A percentile compares a stretch with the other conserved stretches of the same genome.
phyloP scores from a whole-genome alignment of 768 basidiomycete genomes.

The Calvatia gigantea region DNA sequence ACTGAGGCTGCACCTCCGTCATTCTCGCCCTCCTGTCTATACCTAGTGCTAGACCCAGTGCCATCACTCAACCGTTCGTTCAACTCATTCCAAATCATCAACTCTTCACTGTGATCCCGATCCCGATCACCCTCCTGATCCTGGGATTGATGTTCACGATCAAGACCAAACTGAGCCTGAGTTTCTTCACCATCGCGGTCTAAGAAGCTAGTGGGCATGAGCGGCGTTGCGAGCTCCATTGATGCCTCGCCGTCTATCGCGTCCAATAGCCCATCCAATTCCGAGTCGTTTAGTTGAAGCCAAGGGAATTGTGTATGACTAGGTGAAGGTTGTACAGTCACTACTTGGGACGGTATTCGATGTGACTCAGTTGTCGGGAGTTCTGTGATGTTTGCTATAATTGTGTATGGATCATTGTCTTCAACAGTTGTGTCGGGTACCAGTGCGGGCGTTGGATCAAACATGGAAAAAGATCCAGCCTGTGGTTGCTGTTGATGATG shows the following conservation, averaged over 20 bases:
- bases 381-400: not conserved
- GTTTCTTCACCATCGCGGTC: not conserved
- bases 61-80: not conserved
- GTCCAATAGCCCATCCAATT: conserved; percentile 25
- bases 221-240: conserved; percentile 54
- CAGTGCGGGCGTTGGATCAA: not conserved
- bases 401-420: not conserved
- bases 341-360: not conserved
- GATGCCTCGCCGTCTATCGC: conserved; percentile 36
- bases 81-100: not conserved
- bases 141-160: too few relatives aligned
- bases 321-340: not conserved
- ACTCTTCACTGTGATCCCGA: not conserved
- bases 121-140: not conserved
- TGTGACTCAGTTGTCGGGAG: not conserved
- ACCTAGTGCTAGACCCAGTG: not conserved
- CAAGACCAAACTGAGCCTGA: not conserved
- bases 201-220: conserved; percentile 29
- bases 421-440: not conserved
- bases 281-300: not conserved
- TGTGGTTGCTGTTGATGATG: not conserved
- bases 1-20: not conserved
- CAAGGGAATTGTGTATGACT: not conserved
- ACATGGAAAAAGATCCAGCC: not conserved
- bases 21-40: not conserved